These are phyloP conservation scores for Gossypium thurberi DNA, from an alignment of 345 rosid species.

Conservation along the genomic window DNA sequence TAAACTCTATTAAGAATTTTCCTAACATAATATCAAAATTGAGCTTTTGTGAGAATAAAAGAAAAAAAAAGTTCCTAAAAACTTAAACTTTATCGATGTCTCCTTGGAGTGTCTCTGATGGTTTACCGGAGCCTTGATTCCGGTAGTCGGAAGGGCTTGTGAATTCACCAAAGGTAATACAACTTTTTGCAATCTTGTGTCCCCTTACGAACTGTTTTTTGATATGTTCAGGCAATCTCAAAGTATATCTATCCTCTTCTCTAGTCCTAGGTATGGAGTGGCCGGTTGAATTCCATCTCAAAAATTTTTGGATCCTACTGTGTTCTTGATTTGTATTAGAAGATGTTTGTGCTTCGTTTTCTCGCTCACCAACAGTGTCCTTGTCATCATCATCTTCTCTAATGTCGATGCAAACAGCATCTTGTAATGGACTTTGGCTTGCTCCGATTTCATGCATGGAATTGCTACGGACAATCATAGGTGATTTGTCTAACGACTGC, in stretches of 20 bases:
- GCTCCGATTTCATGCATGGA: slow-evolving; percentile 11
- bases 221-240: slow-evolving; percentile 53
- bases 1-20: background rate
- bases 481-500: slow-evolving; percentile 30
- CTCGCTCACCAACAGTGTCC: slow-evolving; percentile 18
- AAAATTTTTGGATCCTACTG: slow-evolving; percentile 25
- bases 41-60: background rate
- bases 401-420: slow-evolving; percentile 31
- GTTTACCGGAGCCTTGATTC: slow-evolving; percentile 11
- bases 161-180: slow-evolving; percentile 48
- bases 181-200: slow-evolving; percentile 45
- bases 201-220: slow-evolving; percentile 39
- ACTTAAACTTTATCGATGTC: slow-evolving; percentile 14
- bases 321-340: background rate
- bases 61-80: background rate
- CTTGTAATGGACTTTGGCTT: slow-evolving; percentile 14
- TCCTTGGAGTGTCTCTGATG: background rate
- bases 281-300: slow-evolving; percentile 75
- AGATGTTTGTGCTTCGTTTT: slow-evolving; percentile 10
- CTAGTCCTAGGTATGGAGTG: slow-evolving; percentile 42
- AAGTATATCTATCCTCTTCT: slow-evolving; percentile 40
- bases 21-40: background rate
- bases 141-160: background rate
- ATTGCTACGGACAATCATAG: background rate
- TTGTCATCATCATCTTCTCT: slow-evolving; percentile 25